Evolutionary conservation across 2,329 filamentous ascomycete genomes (phyloP), one percentile per base, ranked within the genome.

Genomic region (Chaetomiaceae sp.): DNA sequence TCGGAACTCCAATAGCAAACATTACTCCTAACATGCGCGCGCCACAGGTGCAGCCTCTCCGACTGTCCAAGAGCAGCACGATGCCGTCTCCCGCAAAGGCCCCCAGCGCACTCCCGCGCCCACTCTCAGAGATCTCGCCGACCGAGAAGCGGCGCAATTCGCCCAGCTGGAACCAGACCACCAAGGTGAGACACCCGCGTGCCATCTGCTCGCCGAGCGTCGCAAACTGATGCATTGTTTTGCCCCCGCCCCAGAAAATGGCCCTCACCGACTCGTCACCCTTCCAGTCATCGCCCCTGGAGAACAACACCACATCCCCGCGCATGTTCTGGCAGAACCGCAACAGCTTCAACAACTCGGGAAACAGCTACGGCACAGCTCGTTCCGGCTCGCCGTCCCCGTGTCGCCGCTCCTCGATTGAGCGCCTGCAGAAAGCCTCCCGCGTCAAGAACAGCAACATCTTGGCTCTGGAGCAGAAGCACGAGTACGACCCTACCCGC

Each of bases 391-490:
- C 86, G 10, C 81, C 85, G 7, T 85, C 86, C 40, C 83, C 88
- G 19, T 85, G 82, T 51, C 87, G 89, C 63, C 85, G 92, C 65
- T 88, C 89, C 40, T 97, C 92, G 16, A 91, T 99, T 60, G 93
- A 99, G 77, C 91, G 91, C 64, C 78, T 99, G 53, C 95, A 96
- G 73, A 89, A 86, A 67, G 91, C 90, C 27, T 96, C 92, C 49
- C 87, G 93, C 54, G 93, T 99, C 63, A 96, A 92, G 78, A 97
- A 96, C 74, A 96, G 92, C 78, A 95, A 86, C 72, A 96, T 97
- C 77, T 89, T 96, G 66, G 90, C 89, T 37, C 86, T 91, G 49
- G 91, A 96, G 71, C 86, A 90, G 65, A 91, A 91, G 71, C 83
- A 90, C 67, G 87, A 95, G 73, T 96, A 96, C 74, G 89, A 96